Base-by-base conservation (phyloP, 768 basidiomycete genomes). In the Tricholoma bakamatsutake region DNA sequence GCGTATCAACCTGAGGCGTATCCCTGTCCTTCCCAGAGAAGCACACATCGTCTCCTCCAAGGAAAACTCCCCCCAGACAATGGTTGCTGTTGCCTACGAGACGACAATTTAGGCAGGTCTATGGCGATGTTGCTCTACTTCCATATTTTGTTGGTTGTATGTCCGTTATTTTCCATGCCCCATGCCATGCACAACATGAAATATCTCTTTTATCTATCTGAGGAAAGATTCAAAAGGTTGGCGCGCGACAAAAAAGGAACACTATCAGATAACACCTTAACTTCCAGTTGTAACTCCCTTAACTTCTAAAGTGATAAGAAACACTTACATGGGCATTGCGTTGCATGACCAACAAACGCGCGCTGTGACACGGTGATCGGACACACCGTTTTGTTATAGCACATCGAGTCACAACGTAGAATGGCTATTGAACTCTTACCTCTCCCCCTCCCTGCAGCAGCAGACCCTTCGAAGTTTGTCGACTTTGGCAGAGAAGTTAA, bases 31-130 rank as follows among this genome's bases (percentile, higher is more conserved):
- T 50, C 97, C 97, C 59, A 85, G 95, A 60, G 85, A 83, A 64
- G 80, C 92, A 28, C 83, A 74, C 72, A 83, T 79, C 65, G 87
- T 98, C 71, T 85, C 87, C 54, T 73, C 78, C 58, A 69, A 70
- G 59, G 79, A 81, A 61, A 98, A 98, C 75, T 76, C 80, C 47
- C 92, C 97, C 51, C 88, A 96, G 77, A 98, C 97, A 57, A 92
- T 99, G 73, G 82, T 81, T 61, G 93, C 95, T 63, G 80, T 94
- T 65, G 84, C 83, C 62, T 98, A 98, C 83, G 96, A 96, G 85
- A 97, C 93, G 62, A 93, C 87, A 65, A 96, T 97, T 75, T 97
- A 85, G 85, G 73, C 66, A 62, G 70, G 31, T 61, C 52, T 59
- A 42, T 34, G 50, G 11, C 27, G 56, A 39, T 52, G 55, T 60